A percentile compares a stretch with the other conserved stretches of the same genome.
Conservation (phyloP, 148 eudicot species). For the Fallopia convolvulus region DNA sequence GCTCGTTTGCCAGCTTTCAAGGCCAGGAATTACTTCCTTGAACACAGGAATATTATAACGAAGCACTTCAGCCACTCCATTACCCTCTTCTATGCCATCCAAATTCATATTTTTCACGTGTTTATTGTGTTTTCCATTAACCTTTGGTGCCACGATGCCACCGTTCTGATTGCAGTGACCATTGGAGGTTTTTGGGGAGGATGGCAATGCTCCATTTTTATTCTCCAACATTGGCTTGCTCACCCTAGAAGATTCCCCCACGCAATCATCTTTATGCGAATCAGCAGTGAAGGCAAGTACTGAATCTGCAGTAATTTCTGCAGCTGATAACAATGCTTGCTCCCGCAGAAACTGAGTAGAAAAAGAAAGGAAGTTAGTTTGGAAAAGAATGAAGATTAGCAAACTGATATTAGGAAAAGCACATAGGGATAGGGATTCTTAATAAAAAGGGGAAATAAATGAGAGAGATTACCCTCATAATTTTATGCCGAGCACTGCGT, state of each 20-base stretch:
- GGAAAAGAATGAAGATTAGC: background rate
- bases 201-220: constrained; percentile 34
- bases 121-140: constrained; percentile 82
- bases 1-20: constrained; percentile 75
- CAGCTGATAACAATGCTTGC: constrained; percentile 67
- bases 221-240: constrained; percentile 43
- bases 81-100: constrained; percentile 49
- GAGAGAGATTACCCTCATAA: constrained; percentile 59
- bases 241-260: constrained; percentile 25
- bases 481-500: constrained; percentile 92
- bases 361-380: background rate
- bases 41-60: constrained; percentile 54
- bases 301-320: constrained; percentile 61
- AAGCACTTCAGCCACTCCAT: constrained; percentile 64
- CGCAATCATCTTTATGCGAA: constrained; percentile 31
- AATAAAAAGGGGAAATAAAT: background rate
- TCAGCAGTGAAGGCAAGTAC: constrained; percentile 43
- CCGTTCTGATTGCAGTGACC: constrained; percentile 40
- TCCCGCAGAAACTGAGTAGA: constrained; percentile 67
- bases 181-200: constrained; percentile 33
- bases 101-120: constrained; percentile 42
- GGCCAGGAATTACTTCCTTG: constrained; percentile 69
- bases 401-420: background rate
- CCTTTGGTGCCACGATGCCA: constrained; percentile 39
- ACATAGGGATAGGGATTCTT: background rate